Evolutionary conservation across 768 basidiomycete genomes (phyloP), one percentile per base, ranked within the genome.

Genomic region (Mrakia frigida): DNA sequence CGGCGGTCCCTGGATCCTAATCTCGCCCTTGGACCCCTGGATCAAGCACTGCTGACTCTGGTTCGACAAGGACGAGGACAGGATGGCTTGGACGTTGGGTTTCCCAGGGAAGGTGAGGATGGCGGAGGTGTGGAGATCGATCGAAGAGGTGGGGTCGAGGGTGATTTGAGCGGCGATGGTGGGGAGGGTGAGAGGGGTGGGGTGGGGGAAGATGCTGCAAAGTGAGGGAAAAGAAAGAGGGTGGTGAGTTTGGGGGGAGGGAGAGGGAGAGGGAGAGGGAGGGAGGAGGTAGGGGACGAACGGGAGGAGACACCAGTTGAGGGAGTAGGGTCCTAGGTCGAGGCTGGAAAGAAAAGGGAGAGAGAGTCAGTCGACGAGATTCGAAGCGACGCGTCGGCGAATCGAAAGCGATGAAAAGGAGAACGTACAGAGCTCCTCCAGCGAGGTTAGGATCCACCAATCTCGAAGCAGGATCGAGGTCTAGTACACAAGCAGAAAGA

Each of bases 361-460:
- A 46, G 60, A 46, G 60, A 60, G 63, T 63, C 33, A n/a, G 71
- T 18, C 2, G 25, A 50, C 6, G 18, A 50, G 43, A 50, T 1
- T 21, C 16, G 67, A 28, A 25, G 0, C n/a, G 56, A 56, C 56
- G 25, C 25, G 56, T 18, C 52, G 25, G 11, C 52, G n/a, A 5
- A 6, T 14, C 18, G 46, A 16, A 69, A 46, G 14, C n/a, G 31
- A 46, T 23, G 33, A n/a, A 16, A 21, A 21, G 11, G 18, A 35
- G 23, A 6, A 65, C 73, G 60, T 33, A 74, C 53, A 76, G 37
- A 21, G 72, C 72, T 14, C 77, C 77, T 23, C 77, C 77, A 9
- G 63, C 77, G 46, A 77, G 73, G n/a, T 52, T 14, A 3, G 77
- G 77, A 33, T 73, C 77, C 23, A 77, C 63, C 63, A 77, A n/a